Evolutionary conservation across 192 early-diverging fungal genomes (phyloP), one percentile per base, ranked within the genome.

Genomic region (Umbelopsis ramanniana): DNA sequence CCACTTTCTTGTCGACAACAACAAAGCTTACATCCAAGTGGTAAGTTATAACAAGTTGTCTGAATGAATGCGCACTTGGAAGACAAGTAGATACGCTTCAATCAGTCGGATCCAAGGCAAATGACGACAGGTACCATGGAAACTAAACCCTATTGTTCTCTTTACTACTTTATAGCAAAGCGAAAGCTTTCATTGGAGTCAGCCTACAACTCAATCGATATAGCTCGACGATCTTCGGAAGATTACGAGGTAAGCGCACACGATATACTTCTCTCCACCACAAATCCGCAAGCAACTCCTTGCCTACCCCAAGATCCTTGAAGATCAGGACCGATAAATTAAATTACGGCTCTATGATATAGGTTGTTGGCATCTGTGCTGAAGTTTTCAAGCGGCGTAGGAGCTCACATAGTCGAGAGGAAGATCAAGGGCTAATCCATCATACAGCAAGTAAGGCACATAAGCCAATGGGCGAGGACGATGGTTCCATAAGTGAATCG

Each of bases 181-280:
- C 57, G 57, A 37, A 63, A 63, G 33, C 57, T 63, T 17, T 63
- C 57, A 38, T 17, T 63, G 14, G 57, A 63, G 15, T 37, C n/a
- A 5, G 17, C 19, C 19, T 21, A 63, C 26, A 29, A 38, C 5
- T 63, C 57, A 35, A 63, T 63, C 33, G 33, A 63, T 37, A 2
- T 63, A 19, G 57, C 57, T 63, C 57, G 57, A 26, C 57, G 57
- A n/a, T 63, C 57, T 33, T 63, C 57, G 4, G 57, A 29, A 14
- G 57, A 63, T 63, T 63, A 63, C 37, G 57, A 63, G 57, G 57
- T 63, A 37, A 14, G 33, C 35, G n/a, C n/a, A 50, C 17, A 50
- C 3, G 29, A 29, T 29, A 29, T 63, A 7, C 35, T 15, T 29
- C 26, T 37, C 12, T 37, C 26, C 33, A 35, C 2, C 3, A 19